Base-by-base conservation (phyloP, 495 filamentous ascomycete species). In the Annulohypoxylon nitens region DNA sequence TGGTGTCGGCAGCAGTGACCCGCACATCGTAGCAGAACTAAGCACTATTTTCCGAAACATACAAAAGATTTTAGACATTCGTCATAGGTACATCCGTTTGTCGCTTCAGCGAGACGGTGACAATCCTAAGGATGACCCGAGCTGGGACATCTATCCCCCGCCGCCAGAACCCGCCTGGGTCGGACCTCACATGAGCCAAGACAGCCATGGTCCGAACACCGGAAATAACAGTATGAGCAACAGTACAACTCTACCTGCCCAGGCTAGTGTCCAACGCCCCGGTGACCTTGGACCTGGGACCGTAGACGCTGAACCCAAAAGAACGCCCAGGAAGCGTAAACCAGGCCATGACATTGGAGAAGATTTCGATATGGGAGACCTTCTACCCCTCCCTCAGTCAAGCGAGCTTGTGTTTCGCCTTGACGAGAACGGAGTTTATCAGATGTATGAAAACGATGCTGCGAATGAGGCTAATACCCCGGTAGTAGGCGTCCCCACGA, bases 151-250 rank as follows among this genome's bases (percentile, higher is more conserved):
- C 54, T 98, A 99, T 73, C 96, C 96, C 25, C 89, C 90, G 1
- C 95, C 93, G 16, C 96, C 95, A 16, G 93, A 94, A 70, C 95
- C 96, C 9, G 93, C 91, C 0, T 98, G 96, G 96, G 90, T 90
- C 60, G 90, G 90, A 30, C 89, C 89, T 48, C 87, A 87, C 69
- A 81, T 79, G 36, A 77, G 74, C 37, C 73, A 76, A 4, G 79
- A 83, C 33, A 78, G 77, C 11, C 77, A 79, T 53, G 81, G 75
- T 10, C 68, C 64, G 34, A 81, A 78, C 69, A 84, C 83, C 51
- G 78, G 81, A 9, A 79, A 59, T 61, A 84, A 84, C 62, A 90
- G 88, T 73, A 71, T 89, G 80, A 82, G 80, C 69, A 90, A 87
- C 74, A 91, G 88, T 70, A 75, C 80, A 61, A 76, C 88, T 14